A percentile compares a stretch with the other conserved stretches of the same genome.
Conservation (phyloP, 768 basidiomycete genomes). For the Macrolepiota fuliginosa region DNA sequence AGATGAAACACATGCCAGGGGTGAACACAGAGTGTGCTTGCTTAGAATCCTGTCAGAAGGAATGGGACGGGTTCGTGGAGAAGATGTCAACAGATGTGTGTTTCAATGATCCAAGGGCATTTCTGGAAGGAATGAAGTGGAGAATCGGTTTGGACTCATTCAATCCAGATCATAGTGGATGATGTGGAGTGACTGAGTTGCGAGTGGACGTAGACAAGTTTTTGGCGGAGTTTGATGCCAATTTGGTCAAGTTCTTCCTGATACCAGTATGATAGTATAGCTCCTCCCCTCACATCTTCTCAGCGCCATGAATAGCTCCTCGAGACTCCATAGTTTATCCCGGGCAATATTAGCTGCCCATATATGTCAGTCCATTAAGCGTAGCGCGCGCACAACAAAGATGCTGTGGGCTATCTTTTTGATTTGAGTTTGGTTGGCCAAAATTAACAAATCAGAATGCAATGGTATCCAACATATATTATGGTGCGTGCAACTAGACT, state of each 20-base stretch:
- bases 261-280: too few species aligned
- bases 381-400: too few species aligned
- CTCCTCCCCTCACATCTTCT: too few species aligned
- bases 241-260: not conserved
- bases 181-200: not conserved
- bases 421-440: too few species aligned
- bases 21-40: not conserved
- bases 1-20: not conserved
- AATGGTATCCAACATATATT: too few species aligned
- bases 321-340: too few species aligned
- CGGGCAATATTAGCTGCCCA: too few species aligned
- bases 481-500: too few species aligned
- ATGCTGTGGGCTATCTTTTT: too few species aligned
- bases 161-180: not conserved
- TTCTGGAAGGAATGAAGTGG: not conserved
- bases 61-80: not conserved
- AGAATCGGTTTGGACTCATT: not conserved
- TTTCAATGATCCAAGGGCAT: not conserved
- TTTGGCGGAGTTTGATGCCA: not conserved
- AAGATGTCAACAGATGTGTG: not conserved
- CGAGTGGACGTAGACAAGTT: not conserved
- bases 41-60: not conserved
- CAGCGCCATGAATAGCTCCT: too few species aligned
- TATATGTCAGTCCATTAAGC: too few species aligned
- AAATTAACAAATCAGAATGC: too few species aligned